phyloP scores from a whole-genome alignment of 441 rosid species.

The Arabidopsis hybrid region DNA sequence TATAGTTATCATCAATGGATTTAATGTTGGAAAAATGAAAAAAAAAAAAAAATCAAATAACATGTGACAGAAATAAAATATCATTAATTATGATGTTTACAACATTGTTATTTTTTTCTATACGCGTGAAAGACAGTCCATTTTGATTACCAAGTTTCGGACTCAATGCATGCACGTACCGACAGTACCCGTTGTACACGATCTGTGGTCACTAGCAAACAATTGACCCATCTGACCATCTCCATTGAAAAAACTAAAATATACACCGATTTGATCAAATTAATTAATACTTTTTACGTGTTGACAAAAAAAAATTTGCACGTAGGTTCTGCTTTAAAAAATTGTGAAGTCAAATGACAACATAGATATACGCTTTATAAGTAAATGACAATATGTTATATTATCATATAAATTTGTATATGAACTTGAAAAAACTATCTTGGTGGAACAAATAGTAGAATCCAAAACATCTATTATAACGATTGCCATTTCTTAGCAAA shows the following conservation, averaged over 20 bases:
- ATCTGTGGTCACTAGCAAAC: slow-evolving; percentile 34
- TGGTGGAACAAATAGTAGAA: no score
- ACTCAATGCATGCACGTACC: slow-evolving; percentile 39
- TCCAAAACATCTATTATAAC: no score
- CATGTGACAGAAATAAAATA: neutral
- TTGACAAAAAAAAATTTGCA: neutral
- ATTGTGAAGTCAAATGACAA: slow-evolving; percentile 3
- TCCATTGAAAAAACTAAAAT: slow-evolving; percentile 8
- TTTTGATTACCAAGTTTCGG: slow-evolving; percentile 14
- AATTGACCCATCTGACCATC: slow-evolving; percentile 7
- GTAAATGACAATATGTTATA: no score
- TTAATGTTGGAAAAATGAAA: neutral
- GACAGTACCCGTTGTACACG: neutral
- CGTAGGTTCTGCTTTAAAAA: neutral
- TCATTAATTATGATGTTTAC: slow-evolving; percentile 10
- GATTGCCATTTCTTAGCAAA: no score
- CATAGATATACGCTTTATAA: no score
- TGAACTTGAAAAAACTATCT: no score
- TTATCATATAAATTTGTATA: no score
- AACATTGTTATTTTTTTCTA: slow-evolving; percentile 1
- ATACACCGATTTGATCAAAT: slow-evolving; percentile 33
- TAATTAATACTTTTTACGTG: slow-evolving; percentile 2
- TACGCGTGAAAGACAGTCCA: slow-evolving; percentile 39
- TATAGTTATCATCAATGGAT: no score
- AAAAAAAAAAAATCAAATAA: neutral